phyloP scores from a whole-genome alignment of 1,139 yeast species.

The Kodamaea derodonti region DNA sequence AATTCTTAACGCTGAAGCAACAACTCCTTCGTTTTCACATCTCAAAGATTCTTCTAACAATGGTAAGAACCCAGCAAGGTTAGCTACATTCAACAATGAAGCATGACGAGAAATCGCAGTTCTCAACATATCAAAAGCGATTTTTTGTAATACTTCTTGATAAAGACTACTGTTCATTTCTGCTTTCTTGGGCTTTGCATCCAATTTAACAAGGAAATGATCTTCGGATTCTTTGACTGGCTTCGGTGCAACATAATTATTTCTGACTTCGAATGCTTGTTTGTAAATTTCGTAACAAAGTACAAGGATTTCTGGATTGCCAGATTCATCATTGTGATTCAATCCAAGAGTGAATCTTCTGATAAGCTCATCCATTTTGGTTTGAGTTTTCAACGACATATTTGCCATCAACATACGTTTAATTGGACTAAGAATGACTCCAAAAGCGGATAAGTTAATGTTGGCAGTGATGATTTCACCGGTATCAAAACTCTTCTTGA shows the following conservation, averaged over 20 bases:
- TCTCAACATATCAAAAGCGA: slow-evolving; percentile 74
- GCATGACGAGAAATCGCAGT: slow-evolving; percentile 64
- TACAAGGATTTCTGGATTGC: slow-evolving; percentile 56
- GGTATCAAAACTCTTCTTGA: slow-evolving; percentile 83
- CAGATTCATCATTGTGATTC: slow-evolving; percentile 62
- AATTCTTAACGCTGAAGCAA: slow-evolving; percentile 63
- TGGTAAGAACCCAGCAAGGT: slow-evolving; percentile 74
- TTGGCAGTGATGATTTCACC: slow-evolving; percentile 73
- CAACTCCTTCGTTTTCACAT: slow-evolving; percentile 72
- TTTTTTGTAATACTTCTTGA: slow-evolving; percentile 61
- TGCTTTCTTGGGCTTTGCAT: slow-evolving; percentile 54
- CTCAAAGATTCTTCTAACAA: slow-evolving; percentile 55
- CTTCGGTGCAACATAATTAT: slow-evolving; percentile 16
- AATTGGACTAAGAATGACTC: slow-evolving; percentile 65
- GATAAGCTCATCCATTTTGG: slow-evolving; percentile 74
- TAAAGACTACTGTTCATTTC: slow-evolving; percentile 50
- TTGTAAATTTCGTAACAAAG: slow-evolving; percentile 72
- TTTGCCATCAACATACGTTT: slow-evolving; percentile 63
- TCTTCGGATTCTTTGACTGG: slow-evolving; percentile 29
- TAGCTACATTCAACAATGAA: slow-evolving; percentile 53
- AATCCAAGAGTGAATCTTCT: slow-evolving; percentile 77
- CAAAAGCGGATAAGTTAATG: slow-evolving; percentile 58
- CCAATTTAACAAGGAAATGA: slow-evolving; percentile 67
- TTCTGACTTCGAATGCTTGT: slow-evolving; percentile 42
- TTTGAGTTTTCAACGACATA: slow-evolving; percentile 64